Evolutionary conservation across 495 filamentous ascomycete genomes (phyloP).

Genomic region (Penicillium paxilli): DNA sequence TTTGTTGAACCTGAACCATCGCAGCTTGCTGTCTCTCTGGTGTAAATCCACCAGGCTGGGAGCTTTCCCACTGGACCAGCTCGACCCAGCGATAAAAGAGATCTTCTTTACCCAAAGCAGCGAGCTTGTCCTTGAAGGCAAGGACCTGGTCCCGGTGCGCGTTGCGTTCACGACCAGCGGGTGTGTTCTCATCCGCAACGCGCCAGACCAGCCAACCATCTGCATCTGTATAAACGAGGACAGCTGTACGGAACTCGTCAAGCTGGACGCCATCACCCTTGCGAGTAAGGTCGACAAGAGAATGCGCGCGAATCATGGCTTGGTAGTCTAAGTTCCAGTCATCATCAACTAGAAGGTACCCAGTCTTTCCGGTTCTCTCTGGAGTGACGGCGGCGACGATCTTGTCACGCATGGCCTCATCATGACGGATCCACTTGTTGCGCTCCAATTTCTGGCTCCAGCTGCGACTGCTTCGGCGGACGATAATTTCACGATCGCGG

Average conservation of each 20-base stretch:
- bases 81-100: slow-evolving; percentile 87
- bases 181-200: slow-evolving; percentile 51
- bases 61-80: slow-evolving; percentile 78
- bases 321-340: slow-evolving; percentile 82
- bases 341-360: slow-evolving; percentile 73
- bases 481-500: slow-evolving; percentile 68
- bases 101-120: slow-evolving; percentile 73
- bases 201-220: slow-evolving; percentile 66
- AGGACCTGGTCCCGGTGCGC: slow-evolving; percentile 61
- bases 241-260: slow-evolving; percentile 59
- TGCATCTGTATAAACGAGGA: slow-evolving; percentile 63
- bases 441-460: slow-evolving; percentile 39
- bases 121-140: slow-evolving; percentile 68
- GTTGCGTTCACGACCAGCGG: slow-evolving; percentile 48
- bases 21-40: slow-evolving; percentile 63
- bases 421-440: slow-evolving; percentile 44
- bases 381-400: slow-evolving; percentile 65
- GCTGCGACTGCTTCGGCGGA: slow-evolving; percentile 59
- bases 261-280: slow-evolving; percentile 50
- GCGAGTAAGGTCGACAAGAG: slow-evolving; percentile 50
- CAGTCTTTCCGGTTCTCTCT: slow-evolving; percentile 67
- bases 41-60: slow-evolving; percentile 70
- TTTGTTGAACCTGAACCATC: slow-evolving; percentile 62
- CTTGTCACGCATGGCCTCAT: slow-evolving; percentile 49
- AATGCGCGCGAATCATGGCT: slow-evolving; percentile 68